Evolutionary conservation across 2,329 filamentous ascomycete genomes (phyloP).

Genomic region (Pseudogymnoascus sp.): DNA sequence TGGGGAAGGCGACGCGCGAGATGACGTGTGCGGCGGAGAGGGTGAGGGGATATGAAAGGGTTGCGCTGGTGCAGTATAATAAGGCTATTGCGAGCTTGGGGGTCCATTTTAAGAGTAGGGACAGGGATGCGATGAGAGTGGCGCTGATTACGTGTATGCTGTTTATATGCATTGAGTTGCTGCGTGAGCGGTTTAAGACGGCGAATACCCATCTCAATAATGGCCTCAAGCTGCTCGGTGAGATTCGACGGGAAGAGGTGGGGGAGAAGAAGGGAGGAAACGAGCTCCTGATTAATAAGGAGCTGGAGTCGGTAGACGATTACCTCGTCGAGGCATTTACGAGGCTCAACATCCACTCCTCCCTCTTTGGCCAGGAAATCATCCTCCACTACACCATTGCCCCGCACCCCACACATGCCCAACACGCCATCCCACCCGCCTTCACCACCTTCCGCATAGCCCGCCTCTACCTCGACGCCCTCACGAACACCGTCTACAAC

Average conservation of each 20-base stretch:
- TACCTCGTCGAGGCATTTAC: slow-evolving; percentile 37
- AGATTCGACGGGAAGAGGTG: slow-evolving; percentile 13
- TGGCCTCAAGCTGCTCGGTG: slow-evolving; percentile 32
- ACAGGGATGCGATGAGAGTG: slow-evolving; percentile 25
- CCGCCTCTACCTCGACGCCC: neutral
- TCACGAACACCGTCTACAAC: neutral
- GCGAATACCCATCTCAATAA: slow-evolving; percentile 36
- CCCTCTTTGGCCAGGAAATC: slow-evolving; percentile 22
- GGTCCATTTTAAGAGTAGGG: slow-evolving; percentile 28
- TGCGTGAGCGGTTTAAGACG: slow-evolving; percentile 35
- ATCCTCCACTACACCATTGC: neutral
- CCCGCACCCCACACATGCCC: neutral
- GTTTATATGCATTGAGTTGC: slow-evolving; percentile 46
- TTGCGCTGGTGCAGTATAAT: slow-evolving; percentile 41
- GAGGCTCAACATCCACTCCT: slow-evolving; percentile 24
- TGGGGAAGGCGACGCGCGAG: neutral
- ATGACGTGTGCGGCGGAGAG: slow-evolving; percentile 23
- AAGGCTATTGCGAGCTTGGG: slow-evolving; percentile 39
- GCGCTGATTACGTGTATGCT: slow-evolving; percentile 39
- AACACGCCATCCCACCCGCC: neutral
- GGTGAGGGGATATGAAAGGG: slow-evolving; percentile 23
- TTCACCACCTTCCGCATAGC: slow-evolving; percentile 9
- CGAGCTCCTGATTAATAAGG: slow-evolving; percentile 10
- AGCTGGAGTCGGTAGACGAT: slow-evolving; percentile 30
- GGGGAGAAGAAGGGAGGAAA: neutral